phyloP scores from a whole-genome alignment of 2,329 filamentous ascomycete species.

The Fusarium heterosporum region DNA sequence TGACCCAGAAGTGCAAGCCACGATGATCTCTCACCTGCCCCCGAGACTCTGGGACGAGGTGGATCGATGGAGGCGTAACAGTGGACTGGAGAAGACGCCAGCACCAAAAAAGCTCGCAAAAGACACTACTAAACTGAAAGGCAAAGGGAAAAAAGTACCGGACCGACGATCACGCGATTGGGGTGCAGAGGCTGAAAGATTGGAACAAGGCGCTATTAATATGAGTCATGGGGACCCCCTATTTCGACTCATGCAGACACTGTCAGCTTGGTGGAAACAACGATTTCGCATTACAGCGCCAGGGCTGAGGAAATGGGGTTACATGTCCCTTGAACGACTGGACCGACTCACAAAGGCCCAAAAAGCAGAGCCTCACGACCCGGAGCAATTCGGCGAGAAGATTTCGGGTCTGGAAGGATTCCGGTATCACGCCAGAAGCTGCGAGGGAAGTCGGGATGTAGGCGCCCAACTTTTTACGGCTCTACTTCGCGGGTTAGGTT shows the following conservation, averaged over 20 bases:
- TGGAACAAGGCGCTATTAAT: constrained; percentile 78
- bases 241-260: constrained; percentile 77
- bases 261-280: constrained; percentile 91
- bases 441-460: constrained; percentile 85
- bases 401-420: constrained; percentile 76
- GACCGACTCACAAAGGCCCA: constrained; percentile 80
- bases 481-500: constrained; percentile 79
- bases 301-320: constrained; percentile 88
- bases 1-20: constrained; percentile 79
- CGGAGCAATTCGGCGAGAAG: constrained; percentile 78
- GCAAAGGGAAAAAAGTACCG: constrained; percentile 52
- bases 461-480: constrained; percentile 92
- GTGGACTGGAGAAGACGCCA: constrained; percentile 67
- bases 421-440: constrained; percentile 72
- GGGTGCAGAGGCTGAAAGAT: constrained; percentile 73
- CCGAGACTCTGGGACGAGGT: constrained; percentile 77
- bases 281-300: constrained; percentile 82
- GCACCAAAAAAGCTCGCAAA: constrained; percentile 44
- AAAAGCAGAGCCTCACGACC: constrained; percentile 70
- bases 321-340: constrained; percentile 80
- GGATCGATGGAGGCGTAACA: constrained; percentile 77
- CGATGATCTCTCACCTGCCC: constrained; percentile 79
- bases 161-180: constrained; percentile 69
- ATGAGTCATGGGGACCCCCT: constrained; percentile 87
- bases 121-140: constrained; percentile 51